Evolutionary conservation across 2,329 filamentous ascomycete species (phyloP).

Genomic region (Pyrenophora tritici-repentis): DNA sequence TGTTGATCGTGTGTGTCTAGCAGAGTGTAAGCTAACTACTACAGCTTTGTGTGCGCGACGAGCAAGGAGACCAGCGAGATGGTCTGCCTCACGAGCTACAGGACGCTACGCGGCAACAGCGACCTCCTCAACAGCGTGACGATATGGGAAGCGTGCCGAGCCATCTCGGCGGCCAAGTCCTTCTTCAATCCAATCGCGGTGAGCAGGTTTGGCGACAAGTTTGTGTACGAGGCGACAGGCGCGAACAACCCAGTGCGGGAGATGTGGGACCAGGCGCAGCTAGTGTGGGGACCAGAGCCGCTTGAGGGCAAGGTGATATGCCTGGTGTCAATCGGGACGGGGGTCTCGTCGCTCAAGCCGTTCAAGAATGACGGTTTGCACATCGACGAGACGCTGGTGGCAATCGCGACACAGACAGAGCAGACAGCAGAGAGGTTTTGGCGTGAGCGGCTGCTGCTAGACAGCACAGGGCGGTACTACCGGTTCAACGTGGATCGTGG

Average conservation of each 20-base stretch:
- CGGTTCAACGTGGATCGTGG: conserved; percentile 53
- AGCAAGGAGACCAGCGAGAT: conserved; percentile 40
- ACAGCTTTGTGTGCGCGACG: conserved; percentile 29
- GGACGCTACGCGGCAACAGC: conserved; percentile 26
- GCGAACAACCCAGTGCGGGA: conserved; percentile 55
- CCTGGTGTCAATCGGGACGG: too few relatives aligned
- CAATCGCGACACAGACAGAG: conserved; percentile 24
- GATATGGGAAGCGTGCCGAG: conserved; percentile 21
- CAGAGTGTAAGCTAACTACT: background rate
- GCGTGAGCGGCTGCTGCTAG: too few relatives aligned
- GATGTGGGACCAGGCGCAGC: too few relatives aligned
- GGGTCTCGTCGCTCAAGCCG: background rate
- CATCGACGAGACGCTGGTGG: conserved; percentile 16
- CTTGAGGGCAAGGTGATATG: conserved; percentile 14
- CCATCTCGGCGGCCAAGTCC: conserved; percentile 17
- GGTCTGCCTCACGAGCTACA: conserved; percentile 44
- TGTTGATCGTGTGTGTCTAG: background rate
- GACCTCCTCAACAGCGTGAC: conserved; percentile 26
- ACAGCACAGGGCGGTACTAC: conserved; percentile 45
- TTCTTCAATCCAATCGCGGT: conserved; percentile 23
- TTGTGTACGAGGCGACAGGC: conserved; percentile 47
- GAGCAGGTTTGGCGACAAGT: conserved; percentile 31
- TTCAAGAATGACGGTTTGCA: conserved; percentile 16
- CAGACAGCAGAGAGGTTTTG: conserved; percentile 21
- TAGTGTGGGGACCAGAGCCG: too few relatives aligned